A percentile compares a stretch with the other conserved stretches of the same genome.
phyloP scores from a whole-genome alignment of 768 basidiomycete species.

The Hypsizygus marmoreus region DNA sequence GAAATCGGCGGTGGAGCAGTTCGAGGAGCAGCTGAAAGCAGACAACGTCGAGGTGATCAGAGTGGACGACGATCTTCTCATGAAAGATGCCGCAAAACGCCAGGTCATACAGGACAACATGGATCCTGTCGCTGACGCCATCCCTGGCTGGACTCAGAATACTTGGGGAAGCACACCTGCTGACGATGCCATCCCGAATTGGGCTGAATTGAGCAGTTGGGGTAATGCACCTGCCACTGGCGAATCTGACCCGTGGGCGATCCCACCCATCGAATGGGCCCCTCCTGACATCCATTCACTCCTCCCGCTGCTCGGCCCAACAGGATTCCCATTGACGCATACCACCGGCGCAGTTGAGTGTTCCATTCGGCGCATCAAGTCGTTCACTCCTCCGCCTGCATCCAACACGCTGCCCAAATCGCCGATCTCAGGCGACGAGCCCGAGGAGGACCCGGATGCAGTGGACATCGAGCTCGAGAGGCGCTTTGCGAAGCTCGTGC shows the following conservation, averaged over 20 bases:
- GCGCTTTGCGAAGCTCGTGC: constrained; percentile 36
- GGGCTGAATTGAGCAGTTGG: constrained; percentile 5
- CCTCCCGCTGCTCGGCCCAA: constrained; percentile 52
- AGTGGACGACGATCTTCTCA: constrained; percentile 7
- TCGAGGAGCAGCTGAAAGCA: constrained; percentile 40
- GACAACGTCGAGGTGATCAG: constrained; percentile 32
- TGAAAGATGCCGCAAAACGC: constrained; percentile 14
- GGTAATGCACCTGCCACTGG: not conserved
- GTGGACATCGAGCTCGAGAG: constrained; percentile 42
- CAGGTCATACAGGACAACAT: constrained; percentile 14
- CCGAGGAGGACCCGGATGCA: constrained; percentile 29
- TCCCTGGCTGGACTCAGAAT: constrained; percentile 11
- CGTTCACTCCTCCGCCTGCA: constrained; percentile 40
- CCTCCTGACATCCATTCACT: constrained; percentile 29
- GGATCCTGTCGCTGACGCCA: constrained; percentile 11
- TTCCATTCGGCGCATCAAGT: constrained; percentile 59
- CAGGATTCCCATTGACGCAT: constrained; percentile 60
- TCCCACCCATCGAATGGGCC: constrained; percentile 18
- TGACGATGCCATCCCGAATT: not conserved
- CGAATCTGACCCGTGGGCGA: constrained; percentile 11
- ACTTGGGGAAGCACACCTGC: not conserved
- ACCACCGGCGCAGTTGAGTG: constrained; percentile 65
- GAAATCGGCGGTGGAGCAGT: constrained; percentile 23
- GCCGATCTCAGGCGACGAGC: constrained; percentile 17
- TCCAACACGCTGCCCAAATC: constrained; percentile 26